These are phyloP conservation scores for Scutellospora calospora DNA, from an alignment of 371 early-diverging fungal species.

Conservation along the genomic window DNA sequence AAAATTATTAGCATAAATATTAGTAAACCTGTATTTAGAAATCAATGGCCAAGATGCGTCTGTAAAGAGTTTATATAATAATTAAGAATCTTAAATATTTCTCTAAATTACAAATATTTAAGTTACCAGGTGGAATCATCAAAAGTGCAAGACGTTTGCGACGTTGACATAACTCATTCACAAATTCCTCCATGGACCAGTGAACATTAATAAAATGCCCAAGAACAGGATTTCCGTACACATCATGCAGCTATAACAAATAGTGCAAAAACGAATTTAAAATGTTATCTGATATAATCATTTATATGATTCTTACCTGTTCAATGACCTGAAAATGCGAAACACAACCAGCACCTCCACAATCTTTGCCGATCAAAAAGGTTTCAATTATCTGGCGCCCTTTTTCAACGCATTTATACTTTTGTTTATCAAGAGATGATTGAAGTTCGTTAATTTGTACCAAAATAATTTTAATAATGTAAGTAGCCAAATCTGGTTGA, in stretches of 20 bases:
- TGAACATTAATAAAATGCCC: constrained; percentile 59
- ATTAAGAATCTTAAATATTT: constrained; percentile 1
- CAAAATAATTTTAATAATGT: constrained; percentile 47
- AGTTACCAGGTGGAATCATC: constrained; percentile 68
- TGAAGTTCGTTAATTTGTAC: constrained; percentile 50
- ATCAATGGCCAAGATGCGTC: constrained; percentile 87
- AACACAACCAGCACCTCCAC: constrained; percentile 47
- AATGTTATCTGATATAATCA: neutral
- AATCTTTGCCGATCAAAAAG: constrained; percentile 47
- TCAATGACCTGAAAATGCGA: constrained; percentile 51
- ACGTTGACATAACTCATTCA: constrained; percentile 66
- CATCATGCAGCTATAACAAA: neutral
- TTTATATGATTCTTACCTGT: constrained; percentile 45
- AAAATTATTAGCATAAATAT: no score
- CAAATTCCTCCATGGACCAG: constrained; percentile 73
- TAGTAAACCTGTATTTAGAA: constrained; percentile 75
- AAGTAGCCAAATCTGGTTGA: constrained; percentile 45
- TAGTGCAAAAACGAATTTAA: neutral
- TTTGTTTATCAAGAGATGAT: constrained; percentile 45
- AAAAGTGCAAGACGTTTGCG: constrained; percentile 63
- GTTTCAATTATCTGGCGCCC: constrained; percentile 51
- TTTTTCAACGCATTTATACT: constrained; percentile 49
- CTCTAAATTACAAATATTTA: neutral
- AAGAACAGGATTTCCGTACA: constrained; percentile 47
- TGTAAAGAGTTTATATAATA: constrained; percentile 19